phyloP scores from a whole-genome alignment of 495 filamentous ascomycete species.

The Hypoxylon fuscum region DNA sequence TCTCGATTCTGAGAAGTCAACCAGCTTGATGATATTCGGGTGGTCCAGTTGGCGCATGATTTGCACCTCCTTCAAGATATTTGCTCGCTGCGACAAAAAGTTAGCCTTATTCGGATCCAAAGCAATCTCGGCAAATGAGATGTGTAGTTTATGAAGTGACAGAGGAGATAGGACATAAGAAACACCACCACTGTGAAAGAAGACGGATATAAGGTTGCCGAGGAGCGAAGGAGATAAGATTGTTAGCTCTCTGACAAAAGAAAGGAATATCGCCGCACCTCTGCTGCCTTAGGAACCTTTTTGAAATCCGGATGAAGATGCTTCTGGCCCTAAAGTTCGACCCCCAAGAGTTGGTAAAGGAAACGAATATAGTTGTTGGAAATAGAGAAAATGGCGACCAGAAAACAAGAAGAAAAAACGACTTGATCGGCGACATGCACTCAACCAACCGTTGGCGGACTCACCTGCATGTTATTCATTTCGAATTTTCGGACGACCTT shows the following conservation, averaged over 20 bases:
- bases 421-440: constrained; percentile 33
- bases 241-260: constrained; percentile 44
- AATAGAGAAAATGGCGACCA: constrained; percentile 44
- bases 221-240: constrained; percentile 12
- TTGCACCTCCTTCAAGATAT: constrained; percentile 97
- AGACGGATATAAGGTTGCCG: constrained; percentile 24
- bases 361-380: constrained; percentile 37
- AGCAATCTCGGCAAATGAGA: not conserved
- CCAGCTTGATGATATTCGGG: constrained; percentile 90
- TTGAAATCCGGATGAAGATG: constrained; percentile 95
- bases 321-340: constrained; percentile 73
- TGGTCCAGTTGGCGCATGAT: constrained; percentile 98
- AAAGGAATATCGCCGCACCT: constrained; percentile 80
- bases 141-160: constrained; percentile 21
- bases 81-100: constrained; percentile 74
- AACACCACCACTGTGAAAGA: constrained; percentile 25
- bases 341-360: constrained; percentile 54
- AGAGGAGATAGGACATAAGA: constrained; percentile 10
- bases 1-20: constrained; percentile 90
- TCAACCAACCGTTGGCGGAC: constrained; percentile 52
- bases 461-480: constrained; percentile 97
- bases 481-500: constrained; percentile 99
- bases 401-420: constrained; percentile 40
- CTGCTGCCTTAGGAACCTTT: constrained; percentile 90
- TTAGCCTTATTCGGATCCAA: constrained; percentile 13